Conservation (phyloP, 495 filamentous ascomycete genomes). For the Lichina pygmaea region DNA sequence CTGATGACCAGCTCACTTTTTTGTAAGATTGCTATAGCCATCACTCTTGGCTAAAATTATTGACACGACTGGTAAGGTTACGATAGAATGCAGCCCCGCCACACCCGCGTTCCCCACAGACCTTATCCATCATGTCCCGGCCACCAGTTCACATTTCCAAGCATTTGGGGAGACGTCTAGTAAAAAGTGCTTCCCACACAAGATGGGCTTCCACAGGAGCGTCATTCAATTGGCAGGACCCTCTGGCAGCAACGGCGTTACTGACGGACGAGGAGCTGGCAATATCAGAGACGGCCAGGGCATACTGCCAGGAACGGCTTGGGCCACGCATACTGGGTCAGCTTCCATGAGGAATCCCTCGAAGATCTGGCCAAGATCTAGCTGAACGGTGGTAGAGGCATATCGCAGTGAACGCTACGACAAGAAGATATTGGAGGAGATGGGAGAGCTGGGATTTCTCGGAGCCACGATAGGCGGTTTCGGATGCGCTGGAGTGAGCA, state of each 20-base stretch:
- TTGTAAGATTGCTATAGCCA: too few species aligned
- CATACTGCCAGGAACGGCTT: conserved; percentile 79
- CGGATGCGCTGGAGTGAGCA: conserved; percentile 80
- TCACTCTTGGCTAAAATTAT: too few species aligned
- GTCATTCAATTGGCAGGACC: conserved; percentile 80
- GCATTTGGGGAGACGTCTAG: neutral
- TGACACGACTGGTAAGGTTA: too few species aligned
- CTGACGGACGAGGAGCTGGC: conserved; percentile 77
- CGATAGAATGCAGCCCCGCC: too few species aligned
- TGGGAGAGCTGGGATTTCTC: conserved; percentile 82
- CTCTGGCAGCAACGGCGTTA: conserved; percentile 41
- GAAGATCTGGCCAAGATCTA: neutral
- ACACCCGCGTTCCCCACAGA: neutral
- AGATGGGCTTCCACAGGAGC: conserved; percentile 20
- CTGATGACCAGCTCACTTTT: too few species aligned
- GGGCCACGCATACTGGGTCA: conserved; percentile 68
- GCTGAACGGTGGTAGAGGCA: conserved; percentile 33
- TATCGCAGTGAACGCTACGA: conserved; percentile 90
- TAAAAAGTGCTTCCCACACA: neutral
- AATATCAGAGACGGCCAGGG: conserved; percentile 62
- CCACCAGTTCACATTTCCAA: neutral
- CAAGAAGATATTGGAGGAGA: conserved; percentile 64
- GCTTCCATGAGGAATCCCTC: conserved; percentile 4
- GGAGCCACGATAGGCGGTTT: conserved; percentile 84
- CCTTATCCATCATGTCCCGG: neutral